Evolutionary conservation across 495 filamentous ascomycete species (phyloP).

Genomic region (Gamarada debralockiae): DNA sequence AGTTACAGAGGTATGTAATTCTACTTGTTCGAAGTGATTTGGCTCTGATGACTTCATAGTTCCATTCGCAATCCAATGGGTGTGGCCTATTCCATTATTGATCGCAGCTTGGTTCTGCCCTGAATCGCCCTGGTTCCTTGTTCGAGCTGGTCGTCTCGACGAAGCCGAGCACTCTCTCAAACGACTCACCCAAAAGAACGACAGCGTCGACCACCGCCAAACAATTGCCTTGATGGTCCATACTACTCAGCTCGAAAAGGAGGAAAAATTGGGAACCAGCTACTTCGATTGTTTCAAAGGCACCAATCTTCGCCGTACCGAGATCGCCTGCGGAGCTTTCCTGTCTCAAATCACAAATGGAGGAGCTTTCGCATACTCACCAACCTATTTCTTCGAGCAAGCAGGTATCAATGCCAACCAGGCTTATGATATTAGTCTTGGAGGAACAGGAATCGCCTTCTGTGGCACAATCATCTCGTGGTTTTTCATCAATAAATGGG

Average conservation of each 20-base stretch:
- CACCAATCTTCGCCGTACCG: slow-evolving; percentile 61
- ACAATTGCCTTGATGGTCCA: slow-evolving; percentile 69
- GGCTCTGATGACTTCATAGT: too few relatives aligned
- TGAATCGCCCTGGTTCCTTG: slow-evolving; percentile 74
- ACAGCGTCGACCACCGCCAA: slow-evolving; percentile 56
- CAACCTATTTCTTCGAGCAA: too few relatives aligned
- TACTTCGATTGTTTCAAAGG: slow-evolving; percentile 66
- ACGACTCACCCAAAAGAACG: slow-evolving; percentile 44
- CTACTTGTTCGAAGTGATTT: too few relatives aligned
- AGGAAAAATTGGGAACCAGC: slow-evolving; percentile 49
- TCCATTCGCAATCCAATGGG: slow-evolving; percentile 54
- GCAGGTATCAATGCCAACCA: too few relatives aligned
- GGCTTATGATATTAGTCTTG: too few relatives aligned
- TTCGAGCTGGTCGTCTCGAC: slow-evolving; percentile 51
- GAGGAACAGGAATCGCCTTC: too few relatives aligned
- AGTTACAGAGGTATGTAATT: slow-evolving; percentile 50
- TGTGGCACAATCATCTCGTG: too few relatives aligned
- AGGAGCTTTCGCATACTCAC: slow-evolving; percentile 12
- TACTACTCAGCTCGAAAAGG: slow-evolving; percentile 60
- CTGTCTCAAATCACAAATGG: slow-evolving; percentile 26
- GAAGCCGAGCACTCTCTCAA: slow-evolving; percentile 51
- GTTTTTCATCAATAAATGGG: too few relatives aligned
- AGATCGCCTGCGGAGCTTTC: slow-evolving; percentile 43
- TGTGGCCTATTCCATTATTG: slow-evolving; percentile 66
- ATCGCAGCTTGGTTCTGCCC: slow-evolving; percentile 65